These are phyloP conservation scores for Cyberlindnera lachancei DNA, from an alignment of 805 yeast species.

Conservation along the genomic window DNA sequence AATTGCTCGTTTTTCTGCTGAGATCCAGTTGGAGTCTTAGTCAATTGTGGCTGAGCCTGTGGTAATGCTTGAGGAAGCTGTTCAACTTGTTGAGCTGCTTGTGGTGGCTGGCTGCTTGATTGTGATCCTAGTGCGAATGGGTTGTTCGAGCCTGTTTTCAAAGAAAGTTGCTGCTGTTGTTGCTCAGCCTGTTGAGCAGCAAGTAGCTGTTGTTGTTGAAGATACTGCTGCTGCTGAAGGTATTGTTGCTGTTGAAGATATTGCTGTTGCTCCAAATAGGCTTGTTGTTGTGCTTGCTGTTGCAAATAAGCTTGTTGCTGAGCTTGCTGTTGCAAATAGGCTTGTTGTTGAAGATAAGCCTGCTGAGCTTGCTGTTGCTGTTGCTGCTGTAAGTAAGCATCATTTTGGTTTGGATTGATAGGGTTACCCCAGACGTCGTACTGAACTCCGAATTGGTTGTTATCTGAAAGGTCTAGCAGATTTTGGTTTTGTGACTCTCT, in stretches of 20 bases:
- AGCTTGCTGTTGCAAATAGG: constrained; percentile 24
- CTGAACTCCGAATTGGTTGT: constrained; percentile 25
- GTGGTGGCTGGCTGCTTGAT: constrained; percentile 3
- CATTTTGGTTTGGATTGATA: constrained; percentile 15
- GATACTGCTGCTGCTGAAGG: constrained; percentile 25
- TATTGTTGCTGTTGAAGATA: constrained; percentile 16
- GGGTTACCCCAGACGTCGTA: constrained; percentile 25
- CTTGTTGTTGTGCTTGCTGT: constrained; percentile 23
- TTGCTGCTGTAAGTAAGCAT: constrained; percentile 16
- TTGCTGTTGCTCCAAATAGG: constrained; percentile 14
- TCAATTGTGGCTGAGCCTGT: constrained; percentile 27
- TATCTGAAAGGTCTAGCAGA: constrained; percentile 45
- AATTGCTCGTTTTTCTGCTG: constrained; percentile 48
- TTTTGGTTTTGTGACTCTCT: constrained; percentile 36
- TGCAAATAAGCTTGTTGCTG: constrained; percentile 27
- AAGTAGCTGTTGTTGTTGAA: constrained; percentile 13
- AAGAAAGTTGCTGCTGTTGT: constrained; percentile 38
- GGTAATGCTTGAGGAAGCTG: constrained; percentile 18
- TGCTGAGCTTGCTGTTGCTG: constrained; percentile 16
- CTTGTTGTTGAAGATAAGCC: constrained; percentile 24
- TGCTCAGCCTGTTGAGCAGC: constrained; percentile 6
- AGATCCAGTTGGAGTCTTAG: constrained; percentile 44
- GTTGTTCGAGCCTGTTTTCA: constrained; percentile 68
- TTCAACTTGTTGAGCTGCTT: constrained; percentile 1
- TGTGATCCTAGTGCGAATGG: constrained; percentile 52